A percentile compares a stretch with the other conserved stretches of the same genome.
phyloP scores from a whole-genome alignment of 2,329 filamentous ascomycete species.

The Furcasterigmium furcatum region DNA sequence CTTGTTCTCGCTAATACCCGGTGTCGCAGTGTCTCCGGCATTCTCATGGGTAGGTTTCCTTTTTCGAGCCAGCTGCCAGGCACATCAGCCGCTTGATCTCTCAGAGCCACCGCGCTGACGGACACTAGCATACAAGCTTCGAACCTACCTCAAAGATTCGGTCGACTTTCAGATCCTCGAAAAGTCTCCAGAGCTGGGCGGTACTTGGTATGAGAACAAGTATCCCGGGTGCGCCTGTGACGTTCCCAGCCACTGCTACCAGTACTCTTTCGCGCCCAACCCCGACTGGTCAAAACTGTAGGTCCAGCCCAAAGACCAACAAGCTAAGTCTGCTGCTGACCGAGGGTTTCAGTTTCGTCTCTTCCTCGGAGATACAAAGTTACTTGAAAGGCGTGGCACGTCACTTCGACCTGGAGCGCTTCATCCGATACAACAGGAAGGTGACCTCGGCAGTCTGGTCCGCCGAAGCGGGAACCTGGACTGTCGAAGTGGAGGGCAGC shows the following conservation, averaged over 20 bases:
- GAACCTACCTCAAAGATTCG: background rate
- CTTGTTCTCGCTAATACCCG: background rate
- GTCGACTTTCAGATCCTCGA: constrained; percentile 3
- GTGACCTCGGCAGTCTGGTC: constrained; percentile 25
- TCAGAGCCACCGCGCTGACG: too few species aligned
- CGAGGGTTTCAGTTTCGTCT: constrained; percentile 22
- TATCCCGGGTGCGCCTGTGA: constrained; percentile 19
- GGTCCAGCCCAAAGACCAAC: background rate
- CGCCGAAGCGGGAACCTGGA: constrained; percentile 29
- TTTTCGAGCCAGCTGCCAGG: background rate
- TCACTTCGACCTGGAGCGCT: constrained; percentile 28
- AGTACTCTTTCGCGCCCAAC: constrained; percentile 3
- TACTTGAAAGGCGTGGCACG: constrained; percentile 35
- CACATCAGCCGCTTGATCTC: background rate
- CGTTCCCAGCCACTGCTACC: constrained; percentile 16
- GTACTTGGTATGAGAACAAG: constrained; percentile 20
- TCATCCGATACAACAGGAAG: constrained; percentile 15
- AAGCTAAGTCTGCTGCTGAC: background rate
- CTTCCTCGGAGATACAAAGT: constrained; percentile 30
- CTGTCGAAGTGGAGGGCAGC: constrained; percentile 16
- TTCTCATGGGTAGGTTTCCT: background rate
- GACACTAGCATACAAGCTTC: background rate
- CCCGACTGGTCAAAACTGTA: constrained; percentile 6
- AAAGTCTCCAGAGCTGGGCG: constrained; percentile 19
- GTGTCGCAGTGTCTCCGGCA: background rate